A percentile compares a stretch with the other conserved stretches of the same genome.
These are phyloP conservation scores for Spiromastix sp. DNA, from an alignment of 2,329 filamentous ascomycete species.

Conservation along the genomic window DNA sequence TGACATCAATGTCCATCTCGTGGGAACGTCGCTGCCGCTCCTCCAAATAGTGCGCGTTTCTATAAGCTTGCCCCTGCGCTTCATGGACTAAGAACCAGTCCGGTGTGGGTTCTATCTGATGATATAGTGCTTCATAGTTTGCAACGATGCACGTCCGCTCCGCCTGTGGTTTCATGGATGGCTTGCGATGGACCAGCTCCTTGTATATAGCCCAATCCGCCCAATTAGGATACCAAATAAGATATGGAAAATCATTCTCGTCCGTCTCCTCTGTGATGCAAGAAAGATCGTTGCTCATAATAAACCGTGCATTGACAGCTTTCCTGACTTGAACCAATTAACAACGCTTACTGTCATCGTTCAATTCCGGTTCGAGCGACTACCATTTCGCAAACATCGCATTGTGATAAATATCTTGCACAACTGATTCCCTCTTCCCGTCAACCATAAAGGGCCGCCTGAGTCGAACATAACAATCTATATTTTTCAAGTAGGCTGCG, in stretches of 20 bases:
- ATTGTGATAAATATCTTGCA: slow-evolving; percentile 30
- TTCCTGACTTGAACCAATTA: no score
- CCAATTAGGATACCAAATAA: slow-evolving; percentile 3
- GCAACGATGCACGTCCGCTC: slow-evolving; percentile 2
- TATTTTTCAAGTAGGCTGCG: slow-evolving; percentile 29
- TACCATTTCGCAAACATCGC: slow-evolving; percentile 29
- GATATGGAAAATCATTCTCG: neutral
- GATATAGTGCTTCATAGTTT: neutral
- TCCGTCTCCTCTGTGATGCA: neutral
- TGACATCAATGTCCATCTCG: neutral
- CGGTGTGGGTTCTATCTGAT: neutral
- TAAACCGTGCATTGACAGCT: slow-evolving; percentile 6
- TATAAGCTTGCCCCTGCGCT: neutral
- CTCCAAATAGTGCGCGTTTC: neutral
- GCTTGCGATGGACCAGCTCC: slow-evolving; percentile 1
- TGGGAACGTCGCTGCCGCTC: neutral
- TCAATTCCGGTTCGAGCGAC: neutral
- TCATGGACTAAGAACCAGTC: neutral
- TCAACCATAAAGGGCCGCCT: slow-evolving; percentile 17
- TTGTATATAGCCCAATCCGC: neutral
- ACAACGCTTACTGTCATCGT: neutral
- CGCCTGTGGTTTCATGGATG: slow-evolving; percentile 1
- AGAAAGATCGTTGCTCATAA: slow-evolving; percentile 8
- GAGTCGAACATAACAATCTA: slow-evolving; percentile 31
- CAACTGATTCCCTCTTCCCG: slow-evolving; percentile 18